Evolutionary conservation across 768 basidiomycete species (phyloP), one percentile per base, ranked within the genome.

Genomic region (Rhizopogon vinicolor): DNA sequence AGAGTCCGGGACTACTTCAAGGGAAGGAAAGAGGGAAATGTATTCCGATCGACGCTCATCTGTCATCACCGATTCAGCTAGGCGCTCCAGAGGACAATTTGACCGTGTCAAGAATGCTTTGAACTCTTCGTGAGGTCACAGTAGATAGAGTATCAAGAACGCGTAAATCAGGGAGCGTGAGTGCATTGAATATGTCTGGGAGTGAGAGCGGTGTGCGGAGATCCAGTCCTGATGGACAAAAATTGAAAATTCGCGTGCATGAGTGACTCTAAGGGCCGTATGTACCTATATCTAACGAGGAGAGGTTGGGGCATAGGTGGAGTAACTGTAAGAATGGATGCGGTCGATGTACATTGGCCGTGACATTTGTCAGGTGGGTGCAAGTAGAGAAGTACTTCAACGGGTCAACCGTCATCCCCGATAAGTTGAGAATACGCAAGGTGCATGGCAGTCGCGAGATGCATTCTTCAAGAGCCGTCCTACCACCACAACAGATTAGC

Each of bases 81-180:
- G 62, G 33, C 31, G 55, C 56, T 58, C 56, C 13, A 66, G 57
- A 9, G 62, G 62, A 28, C 63, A 64, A 28, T 3, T 5, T 12
- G 63, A n/a, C n/a, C n/a, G n/a, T n/a, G n/a, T n/a, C n/a, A n/a
- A n/a, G n/a, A 64, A 64, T 16, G 54, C 16, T 42, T 41, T 65
- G 42, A 65, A 45, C 22, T 52, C 50, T 3, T 57, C 28, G 16
- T 59, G 55, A 19, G 40, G 57, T 65, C 7, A 3, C 42, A n/a
- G n/a, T 7, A 22, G 22, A 22, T 22, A 22, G 22, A 22, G 22
- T 22, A 22, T 25, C 13, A 14, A 43, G 10, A 22, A 14, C 7
- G 13, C 22, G 42, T 25, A 25, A 14, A 43, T 22, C 14, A 19
- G 41, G 41, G 42, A 43, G 22, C 7, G 42, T 25, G 13, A 43